Evolutionary conservation across 805 yeast species (phyloP), one percentile per base, ranked within the genome.

Genomic region (Kodamaea jinghongensis): DNA sequence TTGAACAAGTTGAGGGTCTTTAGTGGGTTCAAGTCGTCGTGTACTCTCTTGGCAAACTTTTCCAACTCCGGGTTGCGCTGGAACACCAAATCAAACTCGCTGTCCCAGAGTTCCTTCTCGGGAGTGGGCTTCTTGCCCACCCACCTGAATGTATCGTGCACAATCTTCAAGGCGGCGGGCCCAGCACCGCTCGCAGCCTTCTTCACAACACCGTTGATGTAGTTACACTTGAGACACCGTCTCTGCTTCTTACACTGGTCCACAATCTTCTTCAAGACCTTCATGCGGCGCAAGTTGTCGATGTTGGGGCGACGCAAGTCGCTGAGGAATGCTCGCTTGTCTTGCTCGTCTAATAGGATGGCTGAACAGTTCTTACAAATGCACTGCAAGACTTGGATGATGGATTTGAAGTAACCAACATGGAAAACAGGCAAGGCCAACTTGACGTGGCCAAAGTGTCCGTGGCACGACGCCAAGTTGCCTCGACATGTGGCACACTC

Each of bases 221-320:
- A 82, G 52, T 87, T 85, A 71, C 99, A 93, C 23, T 78, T 67
- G 23, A 88, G 67, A 61, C 99, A 93, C 51, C 96, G 72, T 55
- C 99, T 77, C 65, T 90, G 97, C 54, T 93, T 93, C 54, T 90
- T 89, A 63, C 97, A 89, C 71, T 91, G 98, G 44, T 90, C 97
- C 48, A 83, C 67, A 43, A 93, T 75, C 52, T 78, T 79, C 63
- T 86, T 91, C 50, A 93, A 68, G 41, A 88, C 78, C 50, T 80
- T 84, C 97, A 93, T 91, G 54, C 97, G 76, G 52, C 96, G 79
- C 54, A 93, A 70, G 58, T 93, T 93, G 61, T 93, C 99, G 41
- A 86, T 75, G 26, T 84, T 86, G 1, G 96, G 96, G 50, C 87
- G 75, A 51, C 96, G 79, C 46, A 93, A 72, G 47, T 93, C 98